A percentile compares a stretch with the other conserved stretches of the same genome.
phyloP scores from a whole-genome alignment of 495 filamentous ascomycete species.

The Aspergillus homomorphus region DNA sequence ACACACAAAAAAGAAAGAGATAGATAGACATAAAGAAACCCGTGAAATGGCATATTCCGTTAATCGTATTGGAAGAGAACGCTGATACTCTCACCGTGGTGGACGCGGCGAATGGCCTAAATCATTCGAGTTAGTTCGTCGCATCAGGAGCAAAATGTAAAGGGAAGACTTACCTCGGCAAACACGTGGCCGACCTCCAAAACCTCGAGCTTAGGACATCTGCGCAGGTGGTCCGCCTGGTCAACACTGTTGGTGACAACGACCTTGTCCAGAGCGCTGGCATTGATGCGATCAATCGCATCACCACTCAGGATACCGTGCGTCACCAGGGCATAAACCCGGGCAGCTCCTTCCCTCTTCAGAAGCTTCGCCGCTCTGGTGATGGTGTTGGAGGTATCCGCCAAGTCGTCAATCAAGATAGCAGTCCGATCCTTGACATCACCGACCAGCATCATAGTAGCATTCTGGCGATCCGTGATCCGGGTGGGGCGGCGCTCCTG shows the following conservation, averaged over 20 bases:
- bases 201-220: slow-evolving; percentile 84
- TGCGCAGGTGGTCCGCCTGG: slow-evolving; percentile 72
- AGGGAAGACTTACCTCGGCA: slow-evolving; percentile 63
- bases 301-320: slow-evolving; percentile 94
- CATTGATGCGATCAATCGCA: slow-evolving; percentile 90
- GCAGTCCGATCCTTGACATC: slow-evolving; percentile 76
- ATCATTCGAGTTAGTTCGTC: slow-evolving; percentile 12
- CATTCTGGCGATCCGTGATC: slow-evolving; percentile 90
- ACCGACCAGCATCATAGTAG: slow-evolving; percentile 97
- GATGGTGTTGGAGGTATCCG: slow-evolving; percentile 94
- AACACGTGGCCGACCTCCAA: slow-evolving; percentile 90
- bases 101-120: slow-evolving; percentile 91
- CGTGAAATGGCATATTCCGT: slow-evolving; percentile 15
- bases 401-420: slow-evolving; percentile 91
- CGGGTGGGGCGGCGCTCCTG: slow-evolving; percentile 96
- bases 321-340: slow-evolving; percentile 86
- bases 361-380: slow-evolving; percentile 94
- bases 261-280: slow-evolving; percentile 81
- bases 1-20: slow-evolving; percentile 11
- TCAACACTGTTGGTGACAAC: slow-evolving; percentile 93
- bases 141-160: slow-evolving; percentile 12
- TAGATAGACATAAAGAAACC: slow-evolving; percentile 1
- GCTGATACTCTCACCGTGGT: slow-evolving; percentile 97
- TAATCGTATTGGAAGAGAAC: slow-evolving; percentile 89
- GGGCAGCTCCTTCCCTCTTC: slow-evolving; percentile 86